Conservation (phyloP, 306 rosid genomes). For the Vachellia collinsii region DNA sequence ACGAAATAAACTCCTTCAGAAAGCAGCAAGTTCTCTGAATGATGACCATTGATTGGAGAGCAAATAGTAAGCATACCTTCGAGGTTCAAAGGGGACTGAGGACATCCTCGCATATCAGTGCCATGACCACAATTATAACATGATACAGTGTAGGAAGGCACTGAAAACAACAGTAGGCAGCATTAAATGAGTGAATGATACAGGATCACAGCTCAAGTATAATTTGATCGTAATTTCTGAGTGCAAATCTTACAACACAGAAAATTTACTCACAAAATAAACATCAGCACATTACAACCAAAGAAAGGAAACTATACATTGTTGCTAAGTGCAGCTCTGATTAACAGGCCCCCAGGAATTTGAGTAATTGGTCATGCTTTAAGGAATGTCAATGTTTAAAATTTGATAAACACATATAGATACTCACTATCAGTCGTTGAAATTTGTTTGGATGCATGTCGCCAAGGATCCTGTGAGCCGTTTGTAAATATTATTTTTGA, state of each 20-base stretch:
- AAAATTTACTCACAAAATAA: too few species aligned
- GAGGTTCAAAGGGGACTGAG: conserved; percentile 68
- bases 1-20: background rate
- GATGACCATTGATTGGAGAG: conserved; percentile 21
- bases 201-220: background rate
- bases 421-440: conserved; percentile 86
- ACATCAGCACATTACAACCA: background rate
- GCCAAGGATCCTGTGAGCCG: conserved; percentile 99
- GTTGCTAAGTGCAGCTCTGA: background rate
- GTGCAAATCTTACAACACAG: too few species aligned
- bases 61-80: conserved; percentile 64
- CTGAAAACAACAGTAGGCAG: conserved; percentile 50
- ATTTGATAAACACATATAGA: conserved; percentile 20
- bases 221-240: too few species aligned
- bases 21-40: conserved; percentile 7
- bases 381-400: conserved; percentile 11
- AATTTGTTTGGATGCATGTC: conserved; percentile 84
- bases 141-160: conserved; percentile 79
- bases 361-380: conserved; percentile 24
- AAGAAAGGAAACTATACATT: conserved; percentile 5
- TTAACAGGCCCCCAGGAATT: conserved; percentile 22
- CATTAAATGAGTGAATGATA: conserved; percentile 25
- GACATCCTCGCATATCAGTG: conserved; percentile 92
- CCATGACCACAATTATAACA: conserved; percentile 95
- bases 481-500: conserved; percentile 83